phyloP scores from a whole-genome alignment of 2,329 filamentous ascomycete genomes.

The Penicillium sp. region DNA sequence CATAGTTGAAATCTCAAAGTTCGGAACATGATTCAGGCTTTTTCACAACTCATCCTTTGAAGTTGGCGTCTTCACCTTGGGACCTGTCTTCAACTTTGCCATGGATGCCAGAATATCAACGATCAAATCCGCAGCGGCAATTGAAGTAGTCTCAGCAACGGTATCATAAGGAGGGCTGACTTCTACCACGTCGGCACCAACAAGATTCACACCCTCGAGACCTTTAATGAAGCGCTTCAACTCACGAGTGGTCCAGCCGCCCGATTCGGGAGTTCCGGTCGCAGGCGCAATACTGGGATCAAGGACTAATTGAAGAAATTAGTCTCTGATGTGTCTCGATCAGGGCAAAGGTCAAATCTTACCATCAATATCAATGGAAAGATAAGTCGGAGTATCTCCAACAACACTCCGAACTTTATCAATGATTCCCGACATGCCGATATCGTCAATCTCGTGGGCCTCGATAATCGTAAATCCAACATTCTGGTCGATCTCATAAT shows the following conservation, averaged over 20 bases:
- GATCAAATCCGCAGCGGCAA: conserved; percentile 31
- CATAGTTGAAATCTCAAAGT: background rate
- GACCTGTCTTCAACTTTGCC: conserved; percentile 18
- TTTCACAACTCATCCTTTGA: background rate
- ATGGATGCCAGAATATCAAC: conserved; percentile 32
- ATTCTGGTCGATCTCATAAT: conserved; percentile 26
- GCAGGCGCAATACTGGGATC: conserved; percentile 36
- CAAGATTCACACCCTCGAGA: conserved; percentile 19
- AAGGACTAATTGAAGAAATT: conserved; percentile 16
- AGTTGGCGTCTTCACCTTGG: background rate
- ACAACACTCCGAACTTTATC: conserved; percentile 18
- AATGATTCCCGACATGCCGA: conserved; percentile 24
- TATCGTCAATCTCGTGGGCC: conserved; percentile 27
- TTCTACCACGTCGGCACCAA: conserved; percentile 32
- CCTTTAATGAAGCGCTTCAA: conserved; percentile 20
- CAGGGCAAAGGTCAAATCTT: background rate
- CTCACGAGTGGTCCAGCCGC: conserved; percentile 24
- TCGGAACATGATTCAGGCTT: background rate
- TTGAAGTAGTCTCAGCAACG: conserved; percentile 25
- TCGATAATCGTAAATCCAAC: conserved; percentile 26
- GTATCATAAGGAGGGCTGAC: conserved; percentile 48
- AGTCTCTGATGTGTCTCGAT: background rate
- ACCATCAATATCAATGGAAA: conserved; percentile 36
- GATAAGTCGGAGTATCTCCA: conserved; percentile 26
- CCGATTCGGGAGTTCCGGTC: conserved; percentile 28